A percentile compares a stretch with the other conserved stretches of the same genome.
Evolutionary conservation across 106 monocot species (phyloP).

Genomic region (Triglochin maritima): DNA sequence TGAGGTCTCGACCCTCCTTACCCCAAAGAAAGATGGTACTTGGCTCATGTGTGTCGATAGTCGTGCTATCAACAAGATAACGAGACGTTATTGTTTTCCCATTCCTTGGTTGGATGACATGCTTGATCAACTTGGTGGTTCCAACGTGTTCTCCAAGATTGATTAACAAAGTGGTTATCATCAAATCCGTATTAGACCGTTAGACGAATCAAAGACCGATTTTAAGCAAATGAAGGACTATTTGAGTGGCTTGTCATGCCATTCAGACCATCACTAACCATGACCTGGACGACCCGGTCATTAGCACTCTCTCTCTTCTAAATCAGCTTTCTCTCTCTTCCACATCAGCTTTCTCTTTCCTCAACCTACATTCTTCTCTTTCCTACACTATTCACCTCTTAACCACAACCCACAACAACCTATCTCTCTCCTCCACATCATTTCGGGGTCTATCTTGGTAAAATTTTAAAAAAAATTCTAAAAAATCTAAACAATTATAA

Average conservation of each 20-base stretch:
- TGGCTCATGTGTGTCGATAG: conserved; percentile 2
- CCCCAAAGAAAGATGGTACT: conserved; percentile 2
- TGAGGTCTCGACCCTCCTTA: not conserved
- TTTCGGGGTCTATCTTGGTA: too few relatives aligned
- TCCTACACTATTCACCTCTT: too few relatives aligned
- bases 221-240: not conserved
- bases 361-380: too few relatives aligned
- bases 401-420: too few relatives aligned
- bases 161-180: too few relatives aligned
- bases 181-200: not conserved
- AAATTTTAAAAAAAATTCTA: too few relatives aligned
- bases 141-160: not conserved
- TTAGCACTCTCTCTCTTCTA: too few relatives aligned
- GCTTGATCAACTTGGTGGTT: not conserved
- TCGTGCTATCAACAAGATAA: not conserved
- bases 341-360: not conserved
- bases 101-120: conserved; percentile 4
- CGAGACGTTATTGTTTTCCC: too few relatives aligned
- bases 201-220: not conserved
- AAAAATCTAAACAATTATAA: too few relatives aligned
- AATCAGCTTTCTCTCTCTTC: too few relatives aligned
- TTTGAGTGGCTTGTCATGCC: conserved; percentile 1
- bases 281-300: too few relatives aligned
- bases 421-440: too few relatives aligned
- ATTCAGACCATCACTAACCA: not conserved